A percentile compares a stretch with the other conserved stretches of the same genome.
Conservation (phyloP, 2,329 filamentous ascomycete genomes). For the Sclerotinia spermophila region DNA sequence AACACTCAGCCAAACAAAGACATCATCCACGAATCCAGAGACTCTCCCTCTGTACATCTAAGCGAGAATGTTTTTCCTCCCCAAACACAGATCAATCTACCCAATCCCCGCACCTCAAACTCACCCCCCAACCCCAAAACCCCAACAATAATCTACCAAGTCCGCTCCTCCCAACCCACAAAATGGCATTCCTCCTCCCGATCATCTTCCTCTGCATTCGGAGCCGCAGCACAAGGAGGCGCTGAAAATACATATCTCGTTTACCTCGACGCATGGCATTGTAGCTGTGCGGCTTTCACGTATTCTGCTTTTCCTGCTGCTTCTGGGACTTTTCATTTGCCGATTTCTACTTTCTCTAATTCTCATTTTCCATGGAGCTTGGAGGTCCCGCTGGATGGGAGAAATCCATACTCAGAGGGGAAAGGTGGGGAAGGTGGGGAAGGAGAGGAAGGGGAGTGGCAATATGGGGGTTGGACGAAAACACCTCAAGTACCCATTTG, state of each 20-base stretch:
- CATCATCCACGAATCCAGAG: neutral
- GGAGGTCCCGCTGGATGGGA: neutral
- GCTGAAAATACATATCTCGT: conserved; percentile 59
- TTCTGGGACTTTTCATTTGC: too few relatives aligned
- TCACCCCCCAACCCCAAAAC: neutral
- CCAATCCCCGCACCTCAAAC: conserved; percentile 22
- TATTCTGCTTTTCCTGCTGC: conserved; percentile 60
- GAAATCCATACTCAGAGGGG: rapidly evolving
- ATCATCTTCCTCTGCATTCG: conserved; percentile 34
- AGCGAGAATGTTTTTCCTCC: neutral
- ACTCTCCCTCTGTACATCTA: neutral
- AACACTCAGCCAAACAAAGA: too few relatives aligned
- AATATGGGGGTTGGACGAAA: conserved; percentile 46
- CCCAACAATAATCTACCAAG: conserved; percentile 24
- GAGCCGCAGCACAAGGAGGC: conserved; percentile 23
- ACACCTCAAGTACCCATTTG: conserved; percentile 58
- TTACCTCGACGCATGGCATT: conserved; percentile 75
- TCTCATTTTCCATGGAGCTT: neutral
- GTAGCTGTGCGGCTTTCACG: conserved; percentile 81
- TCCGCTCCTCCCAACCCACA: conserved; percentile 35
- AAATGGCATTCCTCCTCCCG: conserved; percentile 34
- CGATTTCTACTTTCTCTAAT: neutral
- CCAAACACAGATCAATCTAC: neutral
- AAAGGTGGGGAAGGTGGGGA: conserved; percentile 20
- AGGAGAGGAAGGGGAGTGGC: conserved; percentile 27